Conservation (phyloP, 768 basidiomycete species). For the Russula virescens region DNA sequence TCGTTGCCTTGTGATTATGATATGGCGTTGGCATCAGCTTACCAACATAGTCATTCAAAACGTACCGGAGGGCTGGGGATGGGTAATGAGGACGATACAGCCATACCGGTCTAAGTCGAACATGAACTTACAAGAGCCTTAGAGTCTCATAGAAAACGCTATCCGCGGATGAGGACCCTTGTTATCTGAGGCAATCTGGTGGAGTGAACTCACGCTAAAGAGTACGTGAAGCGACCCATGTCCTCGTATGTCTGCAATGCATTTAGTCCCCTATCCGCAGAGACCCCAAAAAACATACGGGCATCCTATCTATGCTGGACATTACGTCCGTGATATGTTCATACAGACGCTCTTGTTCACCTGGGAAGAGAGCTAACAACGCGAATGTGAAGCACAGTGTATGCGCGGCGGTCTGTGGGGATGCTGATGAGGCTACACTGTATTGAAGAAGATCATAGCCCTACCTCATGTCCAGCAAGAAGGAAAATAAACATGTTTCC, state of each 20-base stretch:
- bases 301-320: constrained; percentile 22
- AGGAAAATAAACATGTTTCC: constrained; percentile 32
- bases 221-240: constrained; percentile 22
- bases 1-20: constrained; percentile 36
- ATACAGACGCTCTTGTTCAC: constrained; percentile 39
- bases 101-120: background rate
- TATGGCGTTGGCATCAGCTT: background rate
- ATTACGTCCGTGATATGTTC: constrained; percentile 33
- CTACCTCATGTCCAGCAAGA: constrained; percentile 33
- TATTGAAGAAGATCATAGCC: background rate
- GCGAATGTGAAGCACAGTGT: constrained; percentile 37
- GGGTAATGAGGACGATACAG: background rate
- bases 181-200: background rate
- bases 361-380: constrained; percentile 37
- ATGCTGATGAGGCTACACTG: too few species aligned
- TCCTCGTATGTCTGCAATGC: constrained; percentile 26
- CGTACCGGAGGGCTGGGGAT: constrained; percentile 11
- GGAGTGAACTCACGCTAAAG: constrained; percentile 21
- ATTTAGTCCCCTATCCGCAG: background rate
- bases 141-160: constrained; percentile 37
- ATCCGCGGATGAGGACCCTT: background rate
- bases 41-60: background rate
- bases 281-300: background rate
- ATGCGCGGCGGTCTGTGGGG: constrained; percentile 34
- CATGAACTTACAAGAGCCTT: constrained; percentile 33